Base-by-base conservation (phyloP, 2,329 filamentous ascomycete species). In the Incumbomyces lentus region DNA sequence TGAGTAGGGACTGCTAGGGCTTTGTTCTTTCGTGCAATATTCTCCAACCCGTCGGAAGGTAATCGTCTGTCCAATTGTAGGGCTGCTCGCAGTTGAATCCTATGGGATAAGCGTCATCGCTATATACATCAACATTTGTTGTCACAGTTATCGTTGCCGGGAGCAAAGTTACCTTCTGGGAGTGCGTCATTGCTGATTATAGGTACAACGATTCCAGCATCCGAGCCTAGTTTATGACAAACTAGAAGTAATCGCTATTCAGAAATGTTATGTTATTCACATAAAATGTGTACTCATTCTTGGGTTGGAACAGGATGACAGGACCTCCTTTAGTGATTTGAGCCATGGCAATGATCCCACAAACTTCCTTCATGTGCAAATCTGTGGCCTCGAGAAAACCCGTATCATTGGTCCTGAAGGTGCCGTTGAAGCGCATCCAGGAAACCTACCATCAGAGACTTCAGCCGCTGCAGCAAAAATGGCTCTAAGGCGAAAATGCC, bases 301-400 rank as follows among this genome's bases (percentile, higher is more conserved):
- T 86, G 0, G 84, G 81, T 60, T 93, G 86, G 17, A 44, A 74
- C 1, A 90, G 66, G 49, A 93, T 86, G 6, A 93, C 73, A 0
- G 85, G 85, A 0, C 86, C 86, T 0, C 84, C 86, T 44, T 89
- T 85, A 1, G 84, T 90, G 57, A 93, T 89, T 57, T 92, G 85
- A 0, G 77, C 79, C 46, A 79, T 76, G 3, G 85, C 82, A 53
- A 93, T 81, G 7, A 81, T 78, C 11, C 71, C 70, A 19, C 75
- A 76, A 40, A 89, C 73, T 7, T 78, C 70, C 6, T 70, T 62
- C 52, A 79, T 73, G 38, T 70, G 83, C 70, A 79, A 77, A 44
- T 84, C 72, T 0, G 83, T 88, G 0, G 84, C 75, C 18, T 75
- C 67, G 5, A 87, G 64, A 53, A 76, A 90, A 3, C 72, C 76